Evolutionary conservation across 1,284 basidiomycete genomes (phyloP).

Genomic region (Cryptococcus sp.): DNA sequence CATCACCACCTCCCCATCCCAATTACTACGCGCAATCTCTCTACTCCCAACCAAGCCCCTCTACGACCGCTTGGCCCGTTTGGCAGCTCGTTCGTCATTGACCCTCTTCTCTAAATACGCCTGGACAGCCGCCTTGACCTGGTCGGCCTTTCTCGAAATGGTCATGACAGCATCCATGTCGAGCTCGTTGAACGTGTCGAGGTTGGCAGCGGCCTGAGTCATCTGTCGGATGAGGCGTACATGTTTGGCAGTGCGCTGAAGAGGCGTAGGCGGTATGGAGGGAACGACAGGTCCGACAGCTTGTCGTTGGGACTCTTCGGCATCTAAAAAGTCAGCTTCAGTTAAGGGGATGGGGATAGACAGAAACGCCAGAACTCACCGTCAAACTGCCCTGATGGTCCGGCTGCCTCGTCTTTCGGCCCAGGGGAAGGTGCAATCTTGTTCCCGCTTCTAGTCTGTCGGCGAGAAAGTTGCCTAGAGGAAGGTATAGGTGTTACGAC

Average conservation of each 20-base stretch:
- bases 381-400: constrained; percentile 20
- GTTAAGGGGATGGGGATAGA: background rate
- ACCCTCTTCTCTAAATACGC: constrained; percentile 11
- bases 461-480: too few species aligned
- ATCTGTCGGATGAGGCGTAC: constrained; percentile 22
- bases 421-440: background rate
- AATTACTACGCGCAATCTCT: too few species aligned
- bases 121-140: constrained; percentile 24
- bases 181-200: constrained; percentile 19
- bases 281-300: background rate
- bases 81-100: background rate
- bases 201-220: constrained; percentile 17
- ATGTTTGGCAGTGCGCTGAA: constrained; percentile 22
- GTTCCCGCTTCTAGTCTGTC: background rate
- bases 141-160: constrained; percentile 23
- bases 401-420: background rate
- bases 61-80: too few species aligned
- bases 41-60: too few species aligned
- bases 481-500: too few species aligned
- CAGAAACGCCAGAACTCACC: constrained; percentile 16
- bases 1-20: too few species aligned
- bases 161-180: constrained; percentile 27
- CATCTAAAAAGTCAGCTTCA: background rate
- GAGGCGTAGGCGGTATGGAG: background rate
- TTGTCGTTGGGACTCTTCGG: background rate